A percentile compares a stretch with the other conserved stretches of the same genome.
phyloP scores from a whole-genome alignment of 1,284 basidiomycete species.

The Athelia psychrophila region DNA sequence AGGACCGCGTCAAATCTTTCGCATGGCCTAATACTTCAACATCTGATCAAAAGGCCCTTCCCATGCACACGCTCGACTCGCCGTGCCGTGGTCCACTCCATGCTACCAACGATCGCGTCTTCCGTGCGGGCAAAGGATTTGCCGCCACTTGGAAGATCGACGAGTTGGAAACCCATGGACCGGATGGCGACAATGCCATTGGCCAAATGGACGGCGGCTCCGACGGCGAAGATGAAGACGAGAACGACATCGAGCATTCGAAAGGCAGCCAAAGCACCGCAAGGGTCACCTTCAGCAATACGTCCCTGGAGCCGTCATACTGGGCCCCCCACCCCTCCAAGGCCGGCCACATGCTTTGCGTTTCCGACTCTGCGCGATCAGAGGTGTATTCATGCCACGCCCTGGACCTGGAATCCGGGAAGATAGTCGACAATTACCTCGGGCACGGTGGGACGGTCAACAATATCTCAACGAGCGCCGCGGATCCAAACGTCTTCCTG shows the following conservation, averaged over 20 bases:
- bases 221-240: conserved; percentile 25
- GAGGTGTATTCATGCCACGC: conserved; percentile 21
- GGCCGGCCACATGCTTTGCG: conserved; percentile 24
- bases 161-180: conserved; percentile 27
- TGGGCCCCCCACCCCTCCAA: conserved; percentile 28
- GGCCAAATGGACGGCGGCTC: conserved; percentile 19
- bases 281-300: conserved; percentile 20
- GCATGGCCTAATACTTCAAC: conserved; percentile 20
- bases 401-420: conserved; percentile 31
- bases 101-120: conserved; percentile 21
- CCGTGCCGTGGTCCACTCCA: conserved; percentile 25
- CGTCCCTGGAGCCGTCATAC: conserved; percentile 13
- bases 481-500: conserved; percentile 32
- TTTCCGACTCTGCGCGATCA: conserved; percentile 10
- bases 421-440: conserved; percentile 28
- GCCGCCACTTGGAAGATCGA: conserved; percentile 33
- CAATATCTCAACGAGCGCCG: conserved; percentile 29
- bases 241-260: conserved; percentile 30
- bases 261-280: conserved; percentile 22
- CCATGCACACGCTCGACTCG: conserved; percentile 30
- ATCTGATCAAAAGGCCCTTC: conserved; percentile 6
- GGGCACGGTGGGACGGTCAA: conserved; percentile 34
- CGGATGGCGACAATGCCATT: conserved; percentile 19
- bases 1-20: conserved; percentile 26
- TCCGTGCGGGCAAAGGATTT: conserved; percentile 28